Percentiles rank a stretch among this genome's conserved stretches.
Conservation (phyloP, 495 filamentous ascomycete species). For the Penicillium dipodomyicola region DNA sequence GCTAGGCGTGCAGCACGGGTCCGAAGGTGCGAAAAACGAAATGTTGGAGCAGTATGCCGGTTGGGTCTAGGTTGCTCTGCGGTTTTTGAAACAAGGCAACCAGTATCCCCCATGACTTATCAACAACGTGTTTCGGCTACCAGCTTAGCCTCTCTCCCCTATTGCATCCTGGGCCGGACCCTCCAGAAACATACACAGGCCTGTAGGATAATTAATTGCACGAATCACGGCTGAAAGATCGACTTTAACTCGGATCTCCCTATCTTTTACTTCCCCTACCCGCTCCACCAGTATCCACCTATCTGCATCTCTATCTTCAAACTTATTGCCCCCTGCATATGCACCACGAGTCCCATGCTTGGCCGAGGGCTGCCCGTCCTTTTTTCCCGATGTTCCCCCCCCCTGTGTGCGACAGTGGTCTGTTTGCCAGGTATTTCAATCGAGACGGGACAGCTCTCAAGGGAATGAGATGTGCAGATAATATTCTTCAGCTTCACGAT, state of each 20-base stretch:
- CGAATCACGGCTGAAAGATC: slow-evolving; percentile 14
- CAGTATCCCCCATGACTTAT: neutral
- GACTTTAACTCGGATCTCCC: slow-evolving; percentile 10
- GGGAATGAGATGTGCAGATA: neutral
- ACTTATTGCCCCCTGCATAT: slow-evolving; percentile 15
- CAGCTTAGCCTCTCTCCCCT: neutral
- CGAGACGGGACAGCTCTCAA: slow-evolving; percentile 10
- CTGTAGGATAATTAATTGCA: slow-evolving; percentile 9
- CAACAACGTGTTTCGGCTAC: slow-evolving; percentile 5
- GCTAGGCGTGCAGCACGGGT: slow-evolving; percentile 79
- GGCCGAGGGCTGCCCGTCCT: slow-evolving; percentile 1
- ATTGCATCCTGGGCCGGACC: slow-evolving; percentile 9
- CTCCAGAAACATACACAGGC: slow-evolving; percentile 3
- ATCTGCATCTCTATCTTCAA: slow-evolving; percentile 10
- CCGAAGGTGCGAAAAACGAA: slow-evolving; percentile 77
- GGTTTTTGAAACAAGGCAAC: neutral
- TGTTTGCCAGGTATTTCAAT: slow-evolving; percentile 20
- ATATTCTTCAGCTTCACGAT: neutral
- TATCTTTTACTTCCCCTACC: slow-evolving; percentile 3
- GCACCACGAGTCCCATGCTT: slow-evolving; percentile 10
- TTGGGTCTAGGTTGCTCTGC: slow-evolving; percentile 49
- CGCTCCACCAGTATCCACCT: slow-evolving; percentile 3
- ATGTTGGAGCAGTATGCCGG: slow-evolving; percentile 56
- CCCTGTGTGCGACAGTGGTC: slow-evolving; percentile 15
- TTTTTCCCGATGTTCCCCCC: slow-evolving; percentile 1